These are phyloP conservation scores for Mycena alexandri DNA, from an alignment of 768 basidiomycete genomes.

Conservation along the genomic window DNA sequence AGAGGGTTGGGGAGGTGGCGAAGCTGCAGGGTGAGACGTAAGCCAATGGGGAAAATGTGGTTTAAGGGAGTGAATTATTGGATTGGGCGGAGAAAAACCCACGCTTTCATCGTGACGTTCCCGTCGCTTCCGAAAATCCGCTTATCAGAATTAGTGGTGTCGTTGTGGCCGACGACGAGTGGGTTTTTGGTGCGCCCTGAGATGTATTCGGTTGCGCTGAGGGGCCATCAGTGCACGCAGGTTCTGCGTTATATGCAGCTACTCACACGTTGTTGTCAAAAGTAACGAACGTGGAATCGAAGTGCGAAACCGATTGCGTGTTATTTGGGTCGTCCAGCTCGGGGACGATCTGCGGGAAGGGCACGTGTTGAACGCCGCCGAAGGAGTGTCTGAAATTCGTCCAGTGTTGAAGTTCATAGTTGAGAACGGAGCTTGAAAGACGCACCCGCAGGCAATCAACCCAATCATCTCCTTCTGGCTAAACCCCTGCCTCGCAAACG, in stretches of 20 bases:
- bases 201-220: slow-evolving; percentile 24
- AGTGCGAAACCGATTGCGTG: slow-evolving; percentile 6
- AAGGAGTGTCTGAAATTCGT: neutral
- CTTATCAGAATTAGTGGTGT: slow-evolving; percentile 2
- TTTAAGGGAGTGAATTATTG: too few relatives aligned
- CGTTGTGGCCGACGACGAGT: slow-evolving; percentile 11
- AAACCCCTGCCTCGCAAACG: neutral
- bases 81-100: neutral
- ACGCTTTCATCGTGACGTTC: slow-evolving; percentile 22
- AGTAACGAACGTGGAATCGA: slow-evolving; percentile 4
- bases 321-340: slow-evolving; percentile 4
- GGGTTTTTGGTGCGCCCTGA: slow-evolving; percentile 8
- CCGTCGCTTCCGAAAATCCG: slow-evolving; percentile 11
- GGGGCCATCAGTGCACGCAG: neutral
- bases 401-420: too few relatives aligned
- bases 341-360: slow-evolving; percentile 9
- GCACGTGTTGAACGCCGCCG: slow-evolving; percentile 10
- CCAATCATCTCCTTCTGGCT: slow-evolving; percentile 10
- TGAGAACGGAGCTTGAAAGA: too few relatives aligned
- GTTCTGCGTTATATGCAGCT: neutral
- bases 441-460: slow-evolving; percentile 25
- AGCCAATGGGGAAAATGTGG: too few relatives aligned
- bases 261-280: slow-evolving; percentile 28
- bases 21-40: neutral
- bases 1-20: neutral